Base-by-base conservation (phyloP, 768 basidiomycete genomes). In the button mushroom (Agaricus bisporus) region DNA sequence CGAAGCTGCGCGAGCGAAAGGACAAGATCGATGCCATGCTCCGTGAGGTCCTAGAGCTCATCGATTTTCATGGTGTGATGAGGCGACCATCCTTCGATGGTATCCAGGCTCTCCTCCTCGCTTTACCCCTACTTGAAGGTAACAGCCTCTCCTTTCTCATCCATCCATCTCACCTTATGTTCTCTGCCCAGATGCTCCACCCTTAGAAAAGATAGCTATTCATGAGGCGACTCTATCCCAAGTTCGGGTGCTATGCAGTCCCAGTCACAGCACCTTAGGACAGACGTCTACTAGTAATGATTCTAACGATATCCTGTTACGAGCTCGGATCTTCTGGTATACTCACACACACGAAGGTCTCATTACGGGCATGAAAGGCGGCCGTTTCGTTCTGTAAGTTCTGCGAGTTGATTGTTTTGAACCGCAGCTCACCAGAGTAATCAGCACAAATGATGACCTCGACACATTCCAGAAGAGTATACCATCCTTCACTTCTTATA, bases 301-400 rank as follows among this genome's bases (percentile, higher is more conserved):
- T 44, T 73, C 77, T 32, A 82, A 85, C 47, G 80, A 86, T 48
- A 81, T 84, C 35, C 66, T 74, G 43, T 73, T 88, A 32, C 81
- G 90, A 32, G 84, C 89, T 2, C 77, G 93, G 28, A 76, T 95
- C 29, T 95, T 91, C 65, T 95, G 91, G 89, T 95, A 93, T 61
- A 83, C 88, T 6, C 82, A 92, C 58, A 81, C 87, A 22, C 85
- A 90, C 55, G 94, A 95, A 68, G 89, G 91, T 26, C 78, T 94
- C 18, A 82, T 83, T 1, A 88, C 82, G 8, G 94, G 86, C 18
- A 75, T 95, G 54, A 78, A 84, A 47, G 94, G 94, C n/a, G 86
- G 91, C 2, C 85, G 91, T 37, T 75, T 95, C 44, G 73, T 86
- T 43, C 68, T 95, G 91, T 91, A 70, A 61, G 89, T 56, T 28